Conservation (phyloP, 2,329 filamentous ascomycete species). For the Fusarium haematococcum region DNA sequence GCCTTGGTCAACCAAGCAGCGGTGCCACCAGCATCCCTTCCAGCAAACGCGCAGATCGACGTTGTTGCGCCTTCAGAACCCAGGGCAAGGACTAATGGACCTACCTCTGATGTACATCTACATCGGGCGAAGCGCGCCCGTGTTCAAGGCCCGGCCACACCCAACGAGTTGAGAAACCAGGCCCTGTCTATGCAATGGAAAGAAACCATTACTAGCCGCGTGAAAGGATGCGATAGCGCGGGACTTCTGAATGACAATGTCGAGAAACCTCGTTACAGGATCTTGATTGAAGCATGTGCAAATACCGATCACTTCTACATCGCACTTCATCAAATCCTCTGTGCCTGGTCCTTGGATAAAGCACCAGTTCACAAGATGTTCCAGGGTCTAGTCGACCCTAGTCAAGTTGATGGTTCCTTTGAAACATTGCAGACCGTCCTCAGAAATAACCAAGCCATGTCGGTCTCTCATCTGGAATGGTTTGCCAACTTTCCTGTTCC, state of each 20-base stretch:
- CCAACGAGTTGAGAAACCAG: neutral
- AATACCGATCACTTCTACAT: conserved; percentile 72
- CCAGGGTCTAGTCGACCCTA: neutral
- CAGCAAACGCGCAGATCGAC: neutral
- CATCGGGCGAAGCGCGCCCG: conserved; percentile 31
- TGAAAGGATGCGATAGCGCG: conserved; percentile 30
- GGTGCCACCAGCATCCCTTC: neutral
- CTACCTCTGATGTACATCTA: conserved; percentile 7
- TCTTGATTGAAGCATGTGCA: conserved; percentile 68
- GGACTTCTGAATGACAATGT: conserved; percentile 44
- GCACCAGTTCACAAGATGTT: conserved; percentile 50
- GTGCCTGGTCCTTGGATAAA: conserved; percentile 60
- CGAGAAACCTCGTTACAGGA: conserved; percentile 62
- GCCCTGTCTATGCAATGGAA: conserved; percentile 17
- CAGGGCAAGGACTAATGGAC: conserved; percentile 3
- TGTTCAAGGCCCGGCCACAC: conserved; percentile 1
- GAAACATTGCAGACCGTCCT: conserved; percentile 32
- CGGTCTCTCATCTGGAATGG: conserved; percentile 42
- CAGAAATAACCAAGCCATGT: conserved; percentile 39
- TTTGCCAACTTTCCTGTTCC: conserved; percentile 45
- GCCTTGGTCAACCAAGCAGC: conserved; percentile 1
- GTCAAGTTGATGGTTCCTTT: conserved; percentile 40
- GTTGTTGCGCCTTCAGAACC: neutral
- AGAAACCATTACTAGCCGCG: conserved; percentile 29
- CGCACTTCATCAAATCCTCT: conserved; percentile 74